Evolutionary conservation across 305 asterid species (phyloP), one percentile per base, ranked within the genome.

Genomic region (Solanum hybrid): DNA sequence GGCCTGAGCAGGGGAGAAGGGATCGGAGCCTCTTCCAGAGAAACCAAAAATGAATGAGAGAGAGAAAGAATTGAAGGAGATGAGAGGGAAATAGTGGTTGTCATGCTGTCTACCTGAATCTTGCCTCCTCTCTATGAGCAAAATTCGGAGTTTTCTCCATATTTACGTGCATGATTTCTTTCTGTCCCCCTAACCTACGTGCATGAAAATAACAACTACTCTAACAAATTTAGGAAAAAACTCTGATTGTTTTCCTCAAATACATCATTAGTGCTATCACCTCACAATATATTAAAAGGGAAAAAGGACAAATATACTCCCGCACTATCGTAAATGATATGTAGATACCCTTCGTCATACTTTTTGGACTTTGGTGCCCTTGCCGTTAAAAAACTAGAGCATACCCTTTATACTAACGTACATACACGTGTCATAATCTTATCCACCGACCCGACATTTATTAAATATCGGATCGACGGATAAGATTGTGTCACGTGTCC

Each of bases 61-160:
- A 81, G 90, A 81, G 88, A 91, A 89, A 90, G 70, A 14, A 34
- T 79, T 34, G 87, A 51, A 51, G 45, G 78, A 39, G 89, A 51
- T 61, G 89, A 91, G 79, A 90, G 82, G 92, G 83, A 89, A 91
- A 89, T 91, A 92, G 93, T 84, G 95, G 94, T 92, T 78, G 93
- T 92, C 92, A 90, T 91, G 87, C 88, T 84, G 88, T 84, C 38
- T 10, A 51, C 88, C 88, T 17, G 41, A 51, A 17, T 84, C 88
- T 51, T 84, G 75, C 88, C 29, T 45, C 88, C 75, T 45, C 39
- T 51, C 22, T 20, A 29, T 51, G 41, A 72, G 41, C 77, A 20
- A 84, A 84, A 31, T 17, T 84, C 88, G 88, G 88, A 84, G 29
- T 51, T 51, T 51, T 29, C 45, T 84, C 20, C 75, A 51, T 45